Evolutionary conservation across 306 rosid species (phyloP), one percentile per base, ranked within the genome.

Genomic region (Cicer judaicum): DNA sequence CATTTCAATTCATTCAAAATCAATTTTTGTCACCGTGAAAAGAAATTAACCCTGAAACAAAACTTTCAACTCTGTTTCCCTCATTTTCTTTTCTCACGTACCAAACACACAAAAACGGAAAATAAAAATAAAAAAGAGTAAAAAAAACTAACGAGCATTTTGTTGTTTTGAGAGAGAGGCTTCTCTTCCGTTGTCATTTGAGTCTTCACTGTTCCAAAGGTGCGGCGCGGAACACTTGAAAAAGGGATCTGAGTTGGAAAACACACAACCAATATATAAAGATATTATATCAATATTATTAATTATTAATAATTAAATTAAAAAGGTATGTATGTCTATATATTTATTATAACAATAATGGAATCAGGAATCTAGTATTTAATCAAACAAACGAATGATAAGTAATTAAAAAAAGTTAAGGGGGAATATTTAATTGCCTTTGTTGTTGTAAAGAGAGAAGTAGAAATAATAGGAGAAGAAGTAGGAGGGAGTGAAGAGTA

Each of bases 61-160:
- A 53, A 53, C 10, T 44, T 18, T 16, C 44, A n/a, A 34, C 40
- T 18, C 19, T 15, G 7, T 70, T 54, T 19, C 64, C 52, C 8
- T 6, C 36, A 70, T 70, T 70, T 39, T 53, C 12, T 39, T 39
- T 70, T 2, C 42, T 11, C 9, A 55, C 13, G 14, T 39, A 7
- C 52, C 43, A 42, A 56, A 72, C 14, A 73, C 14, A 15, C 16
- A 13, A 43, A 61, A 74, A 19, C 21, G 41, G 19, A 64, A 55
- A 63, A 29, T 6, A 48, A 11, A 64, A 70, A 70, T 0, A 29
- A 10, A 42, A 53, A 52, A 71, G 70, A 43, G 44, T 12, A 47
- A 21, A n/a, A 8, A 36, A 77, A 72, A 85, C 93, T 73, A 54
- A 94, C 98, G n/a, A 91, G 98, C 98, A 94, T 91, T 86, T 84